Evolutionary conservation across 2,329 filamentous ascomycete genomes (phyloP).

Genomic region (Fusarium nurragi): DNA sequence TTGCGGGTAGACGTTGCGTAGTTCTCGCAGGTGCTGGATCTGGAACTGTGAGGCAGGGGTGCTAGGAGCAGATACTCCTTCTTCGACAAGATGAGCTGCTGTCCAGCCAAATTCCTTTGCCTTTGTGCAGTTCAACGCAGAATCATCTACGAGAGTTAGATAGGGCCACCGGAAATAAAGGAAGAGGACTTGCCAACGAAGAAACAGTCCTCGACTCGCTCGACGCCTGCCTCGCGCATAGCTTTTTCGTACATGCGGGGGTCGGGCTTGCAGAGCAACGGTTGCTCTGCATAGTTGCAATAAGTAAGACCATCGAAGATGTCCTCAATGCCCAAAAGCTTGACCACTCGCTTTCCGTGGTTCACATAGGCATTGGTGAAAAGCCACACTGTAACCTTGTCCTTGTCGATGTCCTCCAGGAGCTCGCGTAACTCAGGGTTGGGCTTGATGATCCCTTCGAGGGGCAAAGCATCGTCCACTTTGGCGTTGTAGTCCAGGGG

Average conservation of each 20-base stretch:
- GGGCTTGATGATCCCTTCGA: constrained; percentile 85
- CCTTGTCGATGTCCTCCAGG: constrained; percentile 82
- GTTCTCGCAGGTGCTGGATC: constrained; percentile 78
- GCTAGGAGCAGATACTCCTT: constrained; percentile 70
- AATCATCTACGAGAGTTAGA: constrained; percentile 73
- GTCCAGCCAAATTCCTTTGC: constrained; percentile 87
- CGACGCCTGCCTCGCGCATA: constrained; percentile 82
- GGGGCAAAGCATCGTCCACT: constrained; percentile 92
- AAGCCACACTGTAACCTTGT: constrained; percentile 89
- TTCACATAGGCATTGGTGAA: constrained; percentile 96
- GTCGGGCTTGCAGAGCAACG: constrained; percentile 87
- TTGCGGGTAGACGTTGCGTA: constrained; percentile 80
- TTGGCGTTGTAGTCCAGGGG: constrained; percentile 93
- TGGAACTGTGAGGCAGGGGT: constrained; percentile 76
- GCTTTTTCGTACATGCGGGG: constrained; percentile 86
- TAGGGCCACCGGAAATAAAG: not conserved
- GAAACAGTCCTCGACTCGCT: constrained; percentile 77
- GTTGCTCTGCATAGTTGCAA: constrained; percentile 82
- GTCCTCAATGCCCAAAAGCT: constrained; percentile 82
- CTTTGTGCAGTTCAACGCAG: constrained; percentile 79
- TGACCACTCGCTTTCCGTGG: constrained; percentile 84
- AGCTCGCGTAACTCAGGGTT: constrained; percentile 78
- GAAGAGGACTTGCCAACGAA: constrained; percentile 79
- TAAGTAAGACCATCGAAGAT: constrained; percentile 95
- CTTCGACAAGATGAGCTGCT: constrained; percentile 85